These are phyloP conservation scores for Viridothelium virens DNA, from an alignment of 495 filamentous ascomycete genomes.

Conservation along the genomic window DNA sequence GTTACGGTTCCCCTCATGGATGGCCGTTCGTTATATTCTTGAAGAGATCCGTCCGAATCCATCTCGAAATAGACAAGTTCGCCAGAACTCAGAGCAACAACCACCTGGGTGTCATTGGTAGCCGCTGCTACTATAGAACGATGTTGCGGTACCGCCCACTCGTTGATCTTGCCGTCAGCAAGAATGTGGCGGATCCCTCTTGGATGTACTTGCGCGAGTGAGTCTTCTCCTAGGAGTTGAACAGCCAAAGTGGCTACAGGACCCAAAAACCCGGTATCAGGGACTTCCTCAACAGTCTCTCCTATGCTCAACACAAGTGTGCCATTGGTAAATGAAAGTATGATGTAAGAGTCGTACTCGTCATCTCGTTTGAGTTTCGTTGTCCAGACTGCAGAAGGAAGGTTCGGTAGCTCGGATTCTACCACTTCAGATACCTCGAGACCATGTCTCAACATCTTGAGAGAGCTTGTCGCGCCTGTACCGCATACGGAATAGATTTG, in stretches of 20 bases:
- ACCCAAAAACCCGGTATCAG: conserved; percentile 82
- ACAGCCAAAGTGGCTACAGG: conserved; percentile 83
- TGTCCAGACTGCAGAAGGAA: conserved; percentile 88
- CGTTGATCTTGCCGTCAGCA: conserved; percentile 72
- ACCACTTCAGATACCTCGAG: conserved; percentile 91
- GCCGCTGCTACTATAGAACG: conserved; percentile 92
- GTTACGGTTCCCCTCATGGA: conserved; percentile 96
- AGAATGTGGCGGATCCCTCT: conserved; percentile 87
- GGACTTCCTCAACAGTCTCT: conserved; percentile 91
- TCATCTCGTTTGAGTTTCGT: conserved; percentile 78
- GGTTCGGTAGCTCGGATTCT: conserved; percentile 76
- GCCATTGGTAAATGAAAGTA: conserved; percentile 60
- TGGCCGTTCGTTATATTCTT: conserved; percentile 90
- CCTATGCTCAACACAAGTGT: conserved; percentile 89
- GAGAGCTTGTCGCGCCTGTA: conserved; percentile 76
- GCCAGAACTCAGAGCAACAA: conserved; percentile 84
- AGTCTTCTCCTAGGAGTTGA: conserved; percentile 88
- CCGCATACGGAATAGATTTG: conserved; percentile 93
- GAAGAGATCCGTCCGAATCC: conserved; percentile 81
- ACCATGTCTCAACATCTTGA: conserved; percentile 86
- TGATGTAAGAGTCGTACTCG: conserved; percentile 71
- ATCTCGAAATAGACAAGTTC: conserved; percentile 98
- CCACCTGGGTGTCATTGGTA: conserved; percentile 87
- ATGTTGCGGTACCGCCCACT: conserved; percentile 90
- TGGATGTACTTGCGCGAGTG: conserved; percentile 88